Evolutionary conservation across 345 rosid genomes (phyloP), one percentile per base, ranked within the genome.

Genomic region (Euphorbia peplus): DNA sequence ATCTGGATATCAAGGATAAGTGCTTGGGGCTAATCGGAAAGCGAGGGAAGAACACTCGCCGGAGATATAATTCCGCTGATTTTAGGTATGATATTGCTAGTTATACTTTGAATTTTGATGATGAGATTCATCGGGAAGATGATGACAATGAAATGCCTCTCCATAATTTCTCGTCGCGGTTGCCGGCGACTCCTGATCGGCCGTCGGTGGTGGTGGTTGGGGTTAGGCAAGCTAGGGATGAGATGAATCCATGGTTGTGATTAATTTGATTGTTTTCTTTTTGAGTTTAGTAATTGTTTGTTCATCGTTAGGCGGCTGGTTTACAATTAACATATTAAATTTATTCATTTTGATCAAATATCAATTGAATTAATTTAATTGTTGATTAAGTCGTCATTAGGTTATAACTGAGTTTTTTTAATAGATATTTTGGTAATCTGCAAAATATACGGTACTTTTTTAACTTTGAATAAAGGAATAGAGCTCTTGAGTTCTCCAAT

Each of bases 71-170:
- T 58, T 76, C 87, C 6, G 78, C 71, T 2, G 90, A 92, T 70
- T 86, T 88, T 60, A 72, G 83, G 21, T 92, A 89, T 75, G 96
- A 89, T 60, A 82, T 84, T 8, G 26, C 69, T 78, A 92, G 92
- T 47, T 92, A 89, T 68, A 80, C 86, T 8, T 80, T 88, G 24
- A 92, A 92, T 71, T 92, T 90, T 71, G 90, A 90, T 57, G 87
- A 83, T 21, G 81, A 84, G 0, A 24, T 50, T 56, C 1, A 42
- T 72, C 42, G 79, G 21, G 79, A 74, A n/a, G 85, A 84, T 2
- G n/a, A n/a, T n/a, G n/a, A n/a, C n/a, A n/a, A n/a, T n/a, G 92
- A 84, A 41, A 54, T 76, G 22, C 79, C 61, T 4, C 58, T 73
- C 5, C 63, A 50, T 13, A 69, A 56, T 76, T 92, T 89, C 72